These are phyloP conservation scores for Eustoma russellianum DNA, from an alignment of 257 asterid genomes.

Conservation along the genomic window DNA sequence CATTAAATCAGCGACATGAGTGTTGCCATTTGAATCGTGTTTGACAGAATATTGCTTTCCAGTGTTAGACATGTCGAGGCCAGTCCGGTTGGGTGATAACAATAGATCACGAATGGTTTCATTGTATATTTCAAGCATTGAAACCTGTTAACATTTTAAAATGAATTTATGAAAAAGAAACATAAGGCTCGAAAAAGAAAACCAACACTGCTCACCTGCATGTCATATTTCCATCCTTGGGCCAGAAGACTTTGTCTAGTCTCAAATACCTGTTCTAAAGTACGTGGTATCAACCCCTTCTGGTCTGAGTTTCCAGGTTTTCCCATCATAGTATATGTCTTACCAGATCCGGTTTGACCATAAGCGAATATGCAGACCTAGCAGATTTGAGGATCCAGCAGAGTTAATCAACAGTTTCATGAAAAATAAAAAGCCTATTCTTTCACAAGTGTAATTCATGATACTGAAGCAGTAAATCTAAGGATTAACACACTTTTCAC, in stretches of 20 bases:
- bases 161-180: background rate
- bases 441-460: too few relatives aligned
- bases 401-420: background rate
- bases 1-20: constrained; percentile 75
- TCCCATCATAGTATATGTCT: constrained; percentile 98
- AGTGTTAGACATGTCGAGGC: constrained; percentile 37
- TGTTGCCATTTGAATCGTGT: constrained; percentile 78
- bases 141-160: constrained; percentile 37
- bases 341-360: constrained; percentile 98
- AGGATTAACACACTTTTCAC: too few relatives aligned
- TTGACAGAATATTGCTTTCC: constrained; percentile 78
- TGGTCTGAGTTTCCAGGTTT: constrained; percentile 52
- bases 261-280: constrained; percentile 90
- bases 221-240: constrained; percentile 97
- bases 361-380: constrained; percentile 98
- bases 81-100: constrained; percentile 54
- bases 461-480: too few relatives aligned
- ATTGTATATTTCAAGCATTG: constrained; percentile 97
- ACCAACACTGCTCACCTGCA: constrained; percentile 53
- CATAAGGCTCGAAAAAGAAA: constrained; percentile 1
- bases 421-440: too few relatives aligned
- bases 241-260: constrained; percentile 69
- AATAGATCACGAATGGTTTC: constrained; percentile 75
- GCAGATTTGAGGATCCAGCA: constrained; percentile 3
- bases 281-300: constrained; percentile 86